Evolutionary conservation across 768 basidiomycete genomes (phyloP).

Genomic region (Tricholoma terreum): DNA sequence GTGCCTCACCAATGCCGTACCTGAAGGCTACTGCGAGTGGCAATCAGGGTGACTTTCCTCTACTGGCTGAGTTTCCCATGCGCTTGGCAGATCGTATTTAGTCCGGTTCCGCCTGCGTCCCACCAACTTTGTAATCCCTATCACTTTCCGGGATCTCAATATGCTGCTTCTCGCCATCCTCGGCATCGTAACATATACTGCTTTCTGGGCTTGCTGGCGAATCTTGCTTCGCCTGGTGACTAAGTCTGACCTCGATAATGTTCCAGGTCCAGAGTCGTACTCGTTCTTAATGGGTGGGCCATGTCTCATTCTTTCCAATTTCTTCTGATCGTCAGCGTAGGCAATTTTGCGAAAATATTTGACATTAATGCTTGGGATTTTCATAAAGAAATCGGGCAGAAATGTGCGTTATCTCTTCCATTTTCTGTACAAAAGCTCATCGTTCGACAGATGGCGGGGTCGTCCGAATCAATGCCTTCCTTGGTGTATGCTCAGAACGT

Average conservation of each 20-base stretch:
- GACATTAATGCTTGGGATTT: neutral
- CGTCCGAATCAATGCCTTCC: constrained; percentile 14
- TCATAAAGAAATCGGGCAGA: neutral
- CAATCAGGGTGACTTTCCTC: neutral
- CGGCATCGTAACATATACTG: constrained; percentile 7
- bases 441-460: constrained; percentile 14
- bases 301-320: neutral
- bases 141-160: neutral
- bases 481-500: constrained; percentile 16
- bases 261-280: constrained; percentile 29
- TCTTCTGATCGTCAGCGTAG: neutral
- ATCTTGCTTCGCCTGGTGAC: constrained; percentile 11
- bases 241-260: constrained; percentile 29
- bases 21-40: neutral
- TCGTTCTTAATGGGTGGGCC: constrained; percentile 29
- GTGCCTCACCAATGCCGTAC: neutral
- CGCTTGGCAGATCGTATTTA: neutral
- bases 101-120: neutral
- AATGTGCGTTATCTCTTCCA: neutral
- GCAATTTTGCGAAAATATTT: neutral
- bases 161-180: constrained; percentile 7
- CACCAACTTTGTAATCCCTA: neutral
- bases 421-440: neutral
- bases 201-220: constrained; percentile 11
- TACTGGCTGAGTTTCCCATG: neutral